phyloP scores from a whole-genome alignment of 371 early-diverging fungal species.

The Coemansia sp. region DNA sequence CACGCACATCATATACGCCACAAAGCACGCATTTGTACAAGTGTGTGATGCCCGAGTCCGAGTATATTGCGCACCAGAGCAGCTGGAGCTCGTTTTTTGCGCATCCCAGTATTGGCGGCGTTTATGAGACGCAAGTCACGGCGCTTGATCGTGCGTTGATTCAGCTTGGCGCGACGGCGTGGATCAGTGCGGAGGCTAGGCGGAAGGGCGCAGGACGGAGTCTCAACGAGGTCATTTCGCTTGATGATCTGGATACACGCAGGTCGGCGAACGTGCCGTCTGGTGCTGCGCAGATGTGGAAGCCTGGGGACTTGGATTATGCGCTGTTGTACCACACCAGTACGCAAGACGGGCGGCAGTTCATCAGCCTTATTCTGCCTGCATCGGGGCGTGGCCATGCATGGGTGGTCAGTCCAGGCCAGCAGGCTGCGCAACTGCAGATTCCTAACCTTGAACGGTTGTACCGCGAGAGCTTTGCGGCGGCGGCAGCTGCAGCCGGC shows the following conservation, averaged over 20 bases:
- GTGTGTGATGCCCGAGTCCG: slow-evolving; percentile 74
- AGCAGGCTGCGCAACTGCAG: slow-evolving; percentile 58
- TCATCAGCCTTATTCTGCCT: slow-evolving; percentile 70
- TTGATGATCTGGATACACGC: slow-evolving; percentile 35
- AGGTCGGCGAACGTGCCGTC: slow-evolving; percentile 21
- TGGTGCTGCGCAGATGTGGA: slow-evolving; percentile 20
- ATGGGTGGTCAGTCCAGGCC: slow-evolving; percentile 69
- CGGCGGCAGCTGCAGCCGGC: slow-evolving; percentile 53
- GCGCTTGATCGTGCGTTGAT: slow-evolving; percentile 77
- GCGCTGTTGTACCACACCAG: slow-evolving; percentile 36
- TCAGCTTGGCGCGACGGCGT: slow-evolving; percentile 64
- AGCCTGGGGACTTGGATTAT: slow-evolving; percentile 30
- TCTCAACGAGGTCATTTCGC: slow-evolving; percentile 31
- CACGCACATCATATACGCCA: slow-evolving; percentile 58
- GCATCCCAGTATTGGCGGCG: slow-evolving; percentile 86
- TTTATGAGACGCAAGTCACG: slow-evolving; percentile 88
- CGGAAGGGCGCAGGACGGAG: slow-evolving; percentile 43
- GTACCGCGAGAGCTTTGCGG: slow-evolving; percentile 58
- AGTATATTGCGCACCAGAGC: slow-evolving; percentile 67
- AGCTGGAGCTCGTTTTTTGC: slow-evolving; percentile 76
- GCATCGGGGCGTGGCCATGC: slow-evolving; percentile 57
- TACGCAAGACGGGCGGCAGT: slow-evolving; percentile 64
- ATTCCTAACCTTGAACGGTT: slow-evolving; percentile 67
- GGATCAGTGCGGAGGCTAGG: slow-evolving; percentile 42
- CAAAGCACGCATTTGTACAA: slow-evolving; percentile 69